phyloP scores from a whole-genome alignment of 805 yeast species.

The Suhomyces vadensis region DNA sequence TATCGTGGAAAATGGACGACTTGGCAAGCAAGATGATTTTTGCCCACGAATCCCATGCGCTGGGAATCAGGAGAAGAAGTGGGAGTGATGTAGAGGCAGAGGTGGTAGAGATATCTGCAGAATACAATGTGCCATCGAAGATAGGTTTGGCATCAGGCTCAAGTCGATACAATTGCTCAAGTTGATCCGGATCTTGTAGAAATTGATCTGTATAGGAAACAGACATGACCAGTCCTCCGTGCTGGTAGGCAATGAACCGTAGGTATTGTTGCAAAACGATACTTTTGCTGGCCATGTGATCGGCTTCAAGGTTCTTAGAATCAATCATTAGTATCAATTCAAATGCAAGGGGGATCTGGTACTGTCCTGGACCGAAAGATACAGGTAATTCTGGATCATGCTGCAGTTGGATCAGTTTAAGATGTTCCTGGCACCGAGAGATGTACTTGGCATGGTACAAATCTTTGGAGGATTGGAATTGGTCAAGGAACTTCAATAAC shows the following conservation, averaged over 20 bases:
- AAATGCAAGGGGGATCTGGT: slow-evolving; percentile 24
- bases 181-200: slow-evolving; percentile 7
- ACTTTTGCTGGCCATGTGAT: slow-evolving; percentile 19
- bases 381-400: slow-evolving; percentile 7
- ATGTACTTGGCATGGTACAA: background rate
- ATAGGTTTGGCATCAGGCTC: slow-evolving; percentile 16
- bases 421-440: background rate
- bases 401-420: slow-evolving; percentile 3
- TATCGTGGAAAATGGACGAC: slow-evolving; percentile 20
- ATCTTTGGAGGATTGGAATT: background rate
- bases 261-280: slow-evolving; percentile 38
- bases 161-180: background rate
- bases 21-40: slow-evolving; percentile 44
- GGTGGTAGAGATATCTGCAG: background rate
- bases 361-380: slow-evolving; percentile 21
- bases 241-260: slow-evolving; percentile 33
- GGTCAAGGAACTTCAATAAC: slow-evolving; percentile 12
- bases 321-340: slow-evolving; percentile 20
- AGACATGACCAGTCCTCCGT: slow-evolving; percentile 26
- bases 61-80: slow-evolving; percentile 35
- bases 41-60: slow-evolving; percentile 53
- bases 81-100: background rate
- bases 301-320: slow-evolving; percentile 14
- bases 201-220: slow-evolving; percentile 7
- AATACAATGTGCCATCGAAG: slow-evolving; percentile 13